Evolutionary conservation across 345 rosid species (phyloP), one percentile per base, ranked within the genome.

Genomic region (Brassica incana): DNA sequence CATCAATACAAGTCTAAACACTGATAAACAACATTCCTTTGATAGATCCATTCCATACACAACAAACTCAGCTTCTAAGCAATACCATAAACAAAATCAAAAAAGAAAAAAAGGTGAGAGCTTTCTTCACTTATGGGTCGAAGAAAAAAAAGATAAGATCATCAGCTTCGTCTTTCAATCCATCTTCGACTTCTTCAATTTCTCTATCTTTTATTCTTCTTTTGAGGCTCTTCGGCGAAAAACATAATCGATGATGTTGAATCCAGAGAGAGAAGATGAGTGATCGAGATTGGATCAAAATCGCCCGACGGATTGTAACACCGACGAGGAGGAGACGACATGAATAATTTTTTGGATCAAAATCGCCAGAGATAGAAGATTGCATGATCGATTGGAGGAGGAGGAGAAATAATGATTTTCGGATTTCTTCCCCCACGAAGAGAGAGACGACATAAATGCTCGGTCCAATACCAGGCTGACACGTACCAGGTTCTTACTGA

Each of bases 61-160:
- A 72, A 59, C 52, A 45, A 45, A 5, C n/a, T 45, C 73, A 69
- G 43, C 78, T 30, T 68, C 65, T 23, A 76, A 65, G 11, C n/a
- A 11, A 45, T 12, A 45, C 52, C 52, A 4, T 45, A 12, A 63
- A 54, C 9, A 69, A 69, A 52, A 60, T 12, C 32, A 23, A 0
- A 8, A 8, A 38, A 20, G 23, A 9, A 38, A 1, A 60, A 73
- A 25, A 9, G 52, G 5, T 11, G n/a, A 11, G 5, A 11, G 27
- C 8, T 23, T 45, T 45, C 52, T 67, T 64, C 52, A 66, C 90
- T 86, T 79, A 93, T 97, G 65, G 83, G 38, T 85, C 84, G 52
- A 87, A 48, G 20, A 85, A 81, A 58, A 93, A 72, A 85, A 20
- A 20, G 88, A 62, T 89, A 82, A 71, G 29, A 91, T 76, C 78